These are phyloP conservation scores for Calamus simplicifolius DNA, from an alignment of 176 grass and related monocot species.

Conservation along the genomic window DNA sequence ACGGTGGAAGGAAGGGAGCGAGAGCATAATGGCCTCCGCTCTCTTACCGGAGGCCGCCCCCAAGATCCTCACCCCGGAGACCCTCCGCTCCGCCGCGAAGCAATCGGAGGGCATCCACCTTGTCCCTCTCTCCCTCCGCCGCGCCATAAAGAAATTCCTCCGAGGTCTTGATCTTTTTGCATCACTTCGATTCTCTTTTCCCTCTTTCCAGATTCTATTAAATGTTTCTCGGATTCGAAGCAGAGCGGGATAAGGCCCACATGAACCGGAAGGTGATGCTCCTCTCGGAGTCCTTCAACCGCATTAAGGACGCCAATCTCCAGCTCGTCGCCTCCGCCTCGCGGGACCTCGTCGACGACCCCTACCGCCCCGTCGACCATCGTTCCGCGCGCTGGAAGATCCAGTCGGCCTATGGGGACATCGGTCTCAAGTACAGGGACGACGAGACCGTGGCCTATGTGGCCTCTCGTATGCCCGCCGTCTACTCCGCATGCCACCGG, in stretches of 20 bases:
- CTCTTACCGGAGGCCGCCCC: conserved; percentile 43
- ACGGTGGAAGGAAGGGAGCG: too few relatives aligned
- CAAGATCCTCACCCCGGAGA: conserved; percentile 66
- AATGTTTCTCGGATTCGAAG: background rate
- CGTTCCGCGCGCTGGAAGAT: conserved; percentile 65
- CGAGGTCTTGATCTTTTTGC: conserved; percentile 24
- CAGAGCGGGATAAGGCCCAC: conserved; percentile 52
- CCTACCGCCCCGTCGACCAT: conserved; percentile 37
- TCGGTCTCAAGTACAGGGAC: conserved; percentile 58
- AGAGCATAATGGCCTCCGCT: conserved; percentile 41
- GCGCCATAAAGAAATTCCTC: conserved; percentile 78
- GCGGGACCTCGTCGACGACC: conserved; percentile 52
- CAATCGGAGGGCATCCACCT: conserved; percentile 77
- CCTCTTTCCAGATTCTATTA: conserved; percentile 1
- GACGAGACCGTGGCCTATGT: conserved; percentile 84
- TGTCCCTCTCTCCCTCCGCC: conserved; percentile 66
- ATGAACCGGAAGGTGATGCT: conserved; percentile 71
- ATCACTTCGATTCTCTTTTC: conserved; percentile 8
- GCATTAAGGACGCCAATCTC: conserved; percentile 49
- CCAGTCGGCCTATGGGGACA: conserved; percentile 67
- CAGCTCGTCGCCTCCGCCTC: conserved; percentile 57
- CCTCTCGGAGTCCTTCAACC: conserved; percentile 62
- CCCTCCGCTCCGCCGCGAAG: conserved; percentile 61
- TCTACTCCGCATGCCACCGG: conserved; percentile 72
- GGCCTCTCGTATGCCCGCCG: conserved; percentile 80